Evolutionary conservation across 257 asterid genomes (phyloP).

Genomic region (Lycium ferocissimum): DNA sequence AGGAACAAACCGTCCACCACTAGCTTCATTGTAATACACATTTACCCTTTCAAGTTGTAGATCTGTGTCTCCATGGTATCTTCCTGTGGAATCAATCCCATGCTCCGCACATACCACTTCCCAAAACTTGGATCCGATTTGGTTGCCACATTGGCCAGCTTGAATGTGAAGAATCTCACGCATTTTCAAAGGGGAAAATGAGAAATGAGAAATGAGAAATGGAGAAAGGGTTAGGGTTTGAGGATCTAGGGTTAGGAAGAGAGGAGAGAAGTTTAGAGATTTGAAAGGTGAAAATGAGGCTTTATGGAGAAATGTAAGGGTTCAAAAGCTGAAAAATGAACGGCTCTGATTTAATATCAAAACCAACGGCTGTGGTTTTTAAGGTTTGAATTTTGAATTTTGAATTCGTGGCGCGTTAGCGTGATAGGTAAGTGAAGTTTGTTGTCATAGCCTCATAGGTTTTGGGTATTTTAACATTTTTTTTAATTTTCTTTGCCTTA

Average conservation of each 20-base stretch:
- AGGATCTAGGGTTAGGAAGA: not conserved
- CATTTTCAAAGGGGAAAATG: conserved; percentile 33
- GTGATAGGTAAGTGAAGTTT: too few species aligned
- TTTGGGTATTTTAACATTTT: too few species aligned
- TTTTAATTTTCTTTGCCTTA: too few species aligned
- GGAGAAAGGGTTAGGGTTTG: not conserved
- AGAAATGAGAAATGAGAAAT: not conserved
- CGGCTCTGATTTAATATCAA: not conserved
- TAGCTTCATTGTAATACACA: conserved; percentile 58
- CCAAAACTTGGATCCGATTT: conserved; percentile 62
- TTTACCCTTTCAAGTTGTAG: conserved; percentile 54
- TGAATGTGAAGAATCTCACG: conserved; percentile 63
- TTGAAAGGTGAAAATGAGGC: not conserved
- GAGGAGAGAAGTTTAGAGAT: not conserved
- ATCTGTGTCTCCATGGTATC: conserved; percentile 49
- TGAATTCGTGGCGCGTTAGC: too few species aligned
- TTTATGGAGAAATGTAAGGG: not conserved
- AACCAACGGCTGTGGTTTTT: too few species aligned
- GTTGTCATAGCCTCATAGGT: too few species aligned
- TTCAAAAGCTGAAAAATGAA: not conserved
- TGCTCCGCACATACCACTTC: conserved; percentile 59
- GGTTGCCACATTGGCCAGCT: conserved; percentile 65
- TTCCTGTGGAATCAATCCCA: conserved; percentile 55
- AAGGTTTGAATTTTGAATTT: conserved; percentile 4
- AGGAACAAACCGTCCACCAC: conserved; percentile 54